Base-by-base conservation (phyloP, 805 yeast species). In the Priceomyces medius region DNA sequence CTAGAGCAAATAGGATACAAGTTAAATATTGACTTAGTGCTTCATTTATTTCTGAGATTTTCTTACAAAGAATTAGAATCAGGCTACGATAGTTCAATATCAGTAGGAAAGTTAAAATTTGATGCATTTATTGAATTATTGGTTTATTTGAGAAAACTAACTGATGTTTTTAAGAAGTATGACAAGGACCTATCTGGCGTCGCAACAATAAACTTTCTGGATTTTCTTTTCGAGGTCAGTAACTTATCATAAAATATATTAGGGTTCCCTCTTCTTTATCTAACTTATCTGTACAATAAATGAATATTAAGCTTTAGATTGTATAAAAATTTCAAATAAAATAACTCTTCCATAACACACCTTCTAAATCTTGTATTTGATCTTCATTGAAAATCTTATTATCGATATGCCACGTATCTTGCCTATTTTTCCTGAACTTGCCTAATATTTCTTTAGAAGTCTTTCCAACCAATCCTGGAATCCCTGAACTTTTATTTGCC, bases 331-430 rank as follows among this genome's bases (percentile, higher is more conserved):
- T n/a, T 45, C 67, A 88, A 7, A 91, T 88, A 61, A 88, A 90
- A 58, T 93, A 91, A 58, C 95, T 87, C 59, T 86, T 85, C 86
- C 96, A 85, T 20, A 90, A 64, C 3, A 91, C 97, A 31, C 99
- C 99, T 60, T 91, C 99, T 34, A 91, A 66, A 58, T 88, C 96
- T 56, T 88, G 93, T 38, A 89, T 69, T 61, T 91, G 95, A 3
- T 83, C 87, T 37, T 75, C 79, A 7, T 81, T 79, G 59, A 91
- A 93, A 10, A 76, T 79, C 49, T 73, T 73, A 45, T 85, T 76
- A 58, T 91, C 99, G 44, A 88, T 78, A 54, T 87, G 95, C 99
- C 99, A 91, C 0, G 97, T 88, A 54, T 91, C 99, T 44, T 90
- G 95, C 49, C 98, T 77, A 4, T 88, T 80, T 67, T 89, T 89